Evolutionary conservation across 2,329 filamentous ascomycete genomes (phyloP), one percentile per base, ranked within the genome.

Genomic region (Ciborinia camelliae): DNA sequence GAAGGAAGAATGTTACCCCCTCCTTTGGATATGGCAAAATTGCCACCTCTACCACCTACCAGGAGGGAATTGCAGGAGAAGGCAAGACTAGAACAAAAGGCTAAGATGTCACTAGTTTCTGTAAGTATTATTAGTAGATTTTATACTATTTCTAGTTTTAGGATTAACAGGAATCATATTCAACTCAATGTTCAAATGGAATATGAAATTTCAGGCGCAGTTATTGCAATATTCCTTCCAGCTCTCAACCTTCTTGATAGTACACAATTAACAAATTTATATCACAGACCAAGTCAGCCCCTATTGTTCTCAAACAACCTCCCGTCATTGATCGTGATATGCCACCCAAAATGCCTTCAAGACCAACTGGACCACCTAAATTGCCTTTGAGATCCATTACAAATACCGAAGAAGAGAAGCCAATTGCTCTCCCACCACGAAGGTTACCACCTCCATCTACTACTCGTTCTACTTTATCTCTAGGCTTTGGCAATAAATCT

Each of bases 1-100:
- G 68, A 74, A 2, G 67, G 77, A n/a, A 67, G 84, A 66, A 85
- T 81, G 62, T 73, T 88, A 28, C 84, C 86, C 3, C 85, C 86
- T 1, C 74, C 81, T 0, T 79, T 84, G 55, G 84, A 85, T 61
- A 79, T 82, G 41, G 78, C 83, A n/a, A 83, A 80, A 58, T 77
- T 88, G 14, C 86, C 85, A 0, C 80, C 81, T 14, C 74, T 88
- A 43, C 86, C 85, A 0, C 85, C 84, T 0, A 80, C 81, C 1
- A 80, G 78, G 67, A 79, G 81, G 50, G 85, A 87, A 65, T 75
- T 78, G 2, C 85, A 88, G 32, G 68, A 73, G 64, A 71, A 67
- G 66, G 80, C 80, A 3, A 77, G 78, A 66, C 76, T 71, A 4
- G 84, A 87, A 37, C 68, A 71, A 54, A 64, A 65, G 65, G 79